phyloP scores from a whole-genome alignment of 495 filamentous ascomycete genomes.

The Jackrogersella minutella region DNA sequence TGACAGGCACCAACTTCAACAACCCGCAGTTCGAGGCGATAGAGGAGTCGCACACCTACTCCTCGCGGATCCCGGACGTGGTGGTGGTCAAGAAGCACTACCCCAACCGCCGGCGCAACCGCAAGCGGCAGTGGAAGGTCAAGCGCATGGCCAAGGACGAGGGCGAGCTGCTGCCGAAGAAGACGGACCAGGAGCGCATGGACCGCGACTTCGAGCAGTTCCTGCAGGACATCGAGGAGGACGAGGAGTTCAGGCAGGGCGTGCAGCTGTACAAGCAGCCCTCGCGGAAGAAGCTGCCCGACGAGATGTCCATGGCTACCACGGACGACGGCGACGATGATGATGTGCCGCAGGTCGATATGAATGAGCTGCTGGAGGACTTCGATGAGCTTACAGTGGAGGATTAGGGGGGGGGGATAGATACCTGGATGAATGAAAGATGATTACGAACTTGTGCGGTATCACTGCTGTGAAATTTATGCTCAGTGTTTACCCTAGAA shows the following conservation, averaged over 20 bases:
- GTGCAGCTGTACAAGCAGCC: constrained; percentile 83
- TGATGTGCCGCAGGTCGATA: constrained; percentile 75
- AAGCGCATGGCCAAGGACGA: constrained; percentile 93
- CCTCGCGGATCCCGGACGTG: constrained; percentile 85
- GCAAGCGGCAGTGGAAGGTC: constrained; percentile 87
- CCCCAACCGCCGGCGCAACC: constrained; percentile 80
- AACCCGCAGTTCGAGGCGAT: constrained; percentile 81
- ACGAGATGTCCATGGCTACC: constrained; percentile 68
- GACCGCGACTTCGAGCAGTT: constrained; percentile 97
- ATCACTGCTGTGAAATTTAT: neutral
- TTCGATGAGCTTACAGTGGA: constrained; percentile 82
- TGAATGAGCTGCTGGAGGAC: constrained; percentile 88
- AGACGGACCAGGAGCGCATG: constrained; percentile 81
- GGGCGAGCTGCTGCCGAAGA: constrained; percentile 77
- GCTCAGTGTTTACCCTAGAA: neutral
- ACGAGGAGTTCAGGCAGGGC: constrained; percentile 83
- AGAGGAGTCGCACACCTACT: constrained; percentile 71
- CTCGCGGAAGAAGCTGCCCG: constrained; percentile 48
- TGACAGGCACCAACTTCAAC: constrained; percentile 92
- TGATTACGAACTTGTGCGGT: neutral
- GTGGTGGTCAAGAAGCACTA: constrained; percentile 97
- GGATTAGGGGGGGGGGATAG: constrained; percentile 47
- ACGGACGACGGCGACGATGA: constrained; percentile 69
- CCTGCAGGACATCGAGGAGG: constrained; percentile 94
- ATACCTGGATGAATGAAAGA: neutral